Conservation (phyloP, 345 rosid species). For the Gossypium sturtianum region DNA sequence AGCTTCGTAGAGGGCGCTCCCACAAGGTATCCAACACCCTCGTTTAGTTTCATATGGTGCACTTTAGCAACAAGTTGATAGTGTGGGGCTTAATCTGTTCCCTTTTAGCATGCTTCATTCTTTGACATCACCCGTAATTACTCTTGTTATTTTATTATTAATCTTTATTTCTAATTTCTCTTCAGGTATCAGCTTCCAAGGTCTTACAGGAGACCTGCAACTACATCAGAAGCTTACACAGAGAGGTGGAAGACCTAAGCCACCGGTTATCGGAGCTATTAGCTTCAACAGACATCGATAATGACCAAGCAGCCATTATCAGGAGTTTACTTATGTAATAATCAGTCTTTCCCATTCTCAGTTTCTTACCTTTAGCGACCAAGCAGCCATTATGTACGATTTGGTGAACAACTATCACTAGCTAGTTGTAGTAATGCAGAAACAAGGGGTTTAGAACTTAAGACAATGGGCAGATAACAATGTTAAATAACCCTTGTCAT, state of each 20-base stretch:
- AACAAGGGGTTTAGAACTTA: background rate
- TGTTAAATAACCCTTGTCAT: background rate
- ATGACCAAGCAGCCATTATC: constrained; percentile 77
- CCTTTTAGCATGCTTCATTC: constrained; percentile 17
- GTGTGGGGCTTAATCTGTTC: constrained; percentile 55
- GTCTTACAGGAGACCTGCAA: constrained; percentile 82
- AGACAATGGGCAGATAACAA: background rate
- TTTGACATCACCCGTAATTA: background rate
- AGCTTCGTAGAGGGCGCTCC: constrained; percentile 62
- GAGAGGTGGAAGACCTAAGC: constrained; percentile 75
- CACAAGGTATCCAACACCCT: constrained; percentile 58
- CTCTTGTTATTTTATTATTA: background rate
- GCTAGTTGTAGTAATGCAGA: background rate
- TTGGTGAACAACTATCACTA: background rate
- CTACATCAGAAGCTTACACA: constrained; percentile 68
- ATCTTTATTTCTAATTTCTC: background rate
- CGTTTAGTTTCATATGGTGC: constrained; percentile 31
- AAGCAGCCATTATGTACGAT: background rate
- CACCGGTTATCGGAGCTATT: constrained; percentile 68
- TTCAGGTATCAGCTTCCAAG: constrained; percentile 67
- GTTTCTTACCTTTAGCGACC: background rate
- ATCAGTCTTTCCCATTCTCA: background rate
- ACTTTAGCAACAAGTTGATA: constrained; percentile 26
- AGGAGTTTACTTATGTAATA: constrained; percentile 68
- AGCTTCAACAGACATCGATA: constrained; percentile 58